Percentiles rank a stretch among this genome's conserved stretches.
Evolutionary conservation across 208 protist species (phyloP).

Genomic region (Leptomonas pyrrhocoris): DNA sequence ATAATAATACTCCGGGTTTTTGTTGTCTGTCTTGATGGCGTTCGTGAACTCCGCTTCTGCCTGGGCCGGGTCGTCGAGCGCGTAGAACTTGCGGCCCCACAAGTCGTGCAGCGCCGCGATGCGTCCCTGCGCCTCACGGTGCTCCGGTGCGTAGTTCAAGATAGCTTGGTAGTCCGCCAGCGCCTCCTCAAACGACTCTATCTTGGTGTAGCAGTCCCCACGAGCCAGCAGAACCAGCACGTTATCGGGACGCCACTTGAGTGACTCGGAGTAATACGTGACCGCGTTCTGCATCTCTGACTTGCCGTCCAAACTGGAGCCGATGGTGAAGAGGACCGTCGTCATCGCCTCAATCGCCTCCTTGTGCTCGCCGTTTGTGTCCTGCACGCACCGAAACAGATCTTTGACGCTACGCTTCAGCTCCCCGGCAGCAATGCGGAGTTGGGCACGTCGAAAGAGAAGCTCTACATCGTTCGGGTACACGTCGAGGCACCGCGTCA

Average conservation of each 20-base stretch:
- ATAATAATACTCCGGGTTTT: conserved; percentile 82
- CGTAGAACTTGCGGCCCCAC: conserved; percentile 76
- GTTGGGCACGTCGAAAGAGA: conserved; percentile 72
- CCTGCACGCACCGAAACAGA: conserved; percentile 82
- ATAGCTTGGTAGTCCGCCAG: conserved; percentile 76
- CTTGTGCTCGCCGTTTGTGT: conserved; percentile 81
- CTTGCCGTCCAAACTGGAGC: conserved; percentile 52
- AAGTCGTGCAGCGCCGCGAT: conserved; percentile 86
- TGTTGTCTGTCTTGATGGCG: conserved; percentile 73
- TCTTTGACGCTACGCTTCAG: conserved; percentile 79
- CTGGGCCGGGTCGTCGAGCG: conserved; percentile 45
- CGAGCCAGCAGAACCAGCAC: conserved; percentile 81
- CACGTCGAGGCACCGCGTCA: conserved; percentile 82
- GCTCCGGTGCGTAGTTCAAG: conserved; percentile 55
- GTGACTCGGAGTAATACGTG: conserved; percentile 86
- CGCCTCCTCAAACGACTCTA: conserved; percentile 77
- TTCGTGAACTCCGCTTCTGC: conserved; percentile 87
- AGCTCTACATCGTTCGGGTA: conserved; percentile 78
- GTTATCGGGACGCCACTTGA: conserved; percentile 88
- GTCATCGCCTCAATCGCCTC: conserved; percentile 86
- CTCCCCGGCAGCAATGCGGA: conserved; percentile 62
- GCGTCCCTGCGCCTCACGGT: conserved; percentile 53
- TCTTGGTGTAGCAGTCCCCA: conserved; percentile 85
- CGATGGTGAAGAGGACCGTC: conserved; percentile 77
- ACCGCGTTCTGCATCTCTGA: conserved; percentile 65